These are phyloP conservation scores for Hysterium pulicare DNA, from an alignment of 2,329 filamentous ascomycete species.

Conservation along the genomic window DNA sequence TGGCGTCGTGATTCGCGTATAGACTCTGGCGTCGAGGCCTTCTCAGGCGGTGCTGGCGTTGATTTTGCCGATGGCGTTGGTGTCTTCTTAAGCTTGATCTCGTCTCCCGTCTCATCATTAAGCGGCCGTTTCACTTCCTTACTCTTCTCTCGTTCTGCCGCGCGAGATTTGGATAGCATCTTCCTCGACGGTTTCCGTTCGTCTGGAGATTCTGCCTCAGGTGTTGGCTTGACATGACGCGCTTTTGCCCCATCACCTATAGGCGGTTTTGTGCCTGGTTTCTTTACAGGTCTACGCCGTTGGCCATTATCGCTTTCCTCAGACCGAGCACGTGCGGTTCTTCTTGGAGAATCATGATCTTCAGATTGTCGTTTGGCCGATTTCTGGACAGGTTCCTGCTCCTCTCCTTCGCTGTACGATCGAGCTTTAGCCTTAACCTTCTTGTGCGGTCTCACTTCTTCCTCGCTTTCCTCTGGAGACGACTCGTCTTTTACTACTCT, in stretches of 20 bases:
- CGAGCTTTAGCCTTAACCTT: slow-evolving; percentile 26
- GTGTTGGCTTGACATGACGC: slow-evolving; percentile 26
- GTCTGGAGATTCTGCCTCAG: slow-evolving; percentile 33
- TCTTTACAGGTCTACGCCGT: slow-evolving; percentile 19
- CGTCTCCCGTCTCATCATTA: slow-evolving; percentile 30
- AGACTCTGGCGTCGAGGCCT: slow-evolving; percentile 29
- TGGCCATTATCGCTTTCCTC: slow-evolving; percentile 31
- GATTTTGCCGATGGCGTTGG: slow-evolving; percentile 33
- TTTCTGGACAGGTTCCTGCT: slow-evolving; percentile 31
- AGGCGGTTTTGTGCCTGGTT: slow-evolving; percentile 22
- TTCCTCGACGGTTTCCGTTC: slow-evolving; percentile 30
- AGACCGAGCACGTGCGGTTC: slow-evolving; percentile 19
- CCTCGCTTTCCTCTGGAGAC: slow-evolving; percentile 35
- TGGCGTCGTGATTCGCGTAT: slow-evolving; percentile 30
- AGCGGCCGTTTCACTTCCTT: slow-evolving; percentile 23
- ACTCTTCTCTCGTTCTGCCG: slow-evolving; percentile 28
- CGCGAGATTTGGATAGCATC: slow-evolving; percentile 28
- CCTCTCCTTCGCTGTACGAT: slow-evolving; percentile 34
- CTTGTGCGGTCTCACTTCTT: slow-evolving; percentile 34
- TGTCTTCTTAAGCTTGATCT: slow-evolving; percentile 28
- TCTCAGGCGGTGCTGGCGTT: slow-evolving; percentile 33
- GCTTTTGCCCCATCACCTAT: slow-evolving; percentile 13
- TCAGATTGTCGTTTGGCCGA: slow-evolving; percentile 27
- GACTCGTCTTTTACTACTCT: slow-evolving; percentile 32
- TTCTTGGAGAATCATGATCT: slow-evolving; percentile 27